Evolutionary conservation across 441 rosid species (phyloP), one percentile per base, ranked within the genome.

Genomic region (Aquilaria agallochum): DNA sequence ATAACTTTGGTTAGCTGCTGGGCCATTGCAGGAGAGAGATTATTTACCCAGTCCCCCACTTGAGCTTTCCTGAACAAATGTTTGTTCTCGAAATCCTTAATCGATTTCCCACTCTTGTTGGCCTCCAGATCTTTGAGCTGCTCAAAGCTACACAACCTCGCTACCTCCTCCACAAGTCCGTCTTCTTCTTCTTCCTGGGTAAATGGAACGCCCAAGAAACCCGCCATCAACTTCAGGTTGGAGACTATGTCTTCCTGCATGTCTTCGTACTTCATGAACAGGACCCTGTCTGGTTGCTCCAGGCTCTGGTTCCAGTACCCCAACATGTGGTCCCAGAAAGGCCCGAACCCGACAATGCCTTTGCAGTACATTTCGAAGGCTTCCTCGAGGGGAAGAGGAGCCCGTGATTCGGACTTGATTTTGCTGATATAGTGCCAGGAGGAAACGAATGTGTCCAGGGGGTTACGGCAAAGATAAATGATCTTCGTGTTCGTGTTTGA

Each of bases 241-340:
- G 72, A 49, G 12, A 50, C 58, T 0, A 45, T 62, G 55, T 89
- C 88, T 62, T 72, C 74, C 71, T 88, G 87, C 74, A 89, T 54
- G 44, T 84, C 92, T 63, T 92, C 96, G 51, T 92, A 89, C 50
- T 62, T 69, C 55, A 92, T 40, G 76, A 87, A 84, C 63, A 89
- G 20, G 34, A 87, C 83, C 59, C 74, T 81, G 9, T 84, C 72
- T 13, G 88, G 91, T 11, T 63, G 74, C 68, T 69, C 74, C 70
- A 60, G 14, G 73, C 98, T 92, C 54, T 74, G 88, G 3, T 67
- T 79, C 89, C 89, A 89, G 59, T 84, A 92, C 60, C 91, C 95
- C 71, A 92, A 58, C 87, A 92, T 71, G 56, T 89, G 94, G 5
- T 83, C 81, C 95, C 92, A 88, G 61, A 84, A 89, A 0, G 94